phyloP scores from a whole-genome alignment of 106 monocot genomes.

The Dendrobium officinale region DNA sequence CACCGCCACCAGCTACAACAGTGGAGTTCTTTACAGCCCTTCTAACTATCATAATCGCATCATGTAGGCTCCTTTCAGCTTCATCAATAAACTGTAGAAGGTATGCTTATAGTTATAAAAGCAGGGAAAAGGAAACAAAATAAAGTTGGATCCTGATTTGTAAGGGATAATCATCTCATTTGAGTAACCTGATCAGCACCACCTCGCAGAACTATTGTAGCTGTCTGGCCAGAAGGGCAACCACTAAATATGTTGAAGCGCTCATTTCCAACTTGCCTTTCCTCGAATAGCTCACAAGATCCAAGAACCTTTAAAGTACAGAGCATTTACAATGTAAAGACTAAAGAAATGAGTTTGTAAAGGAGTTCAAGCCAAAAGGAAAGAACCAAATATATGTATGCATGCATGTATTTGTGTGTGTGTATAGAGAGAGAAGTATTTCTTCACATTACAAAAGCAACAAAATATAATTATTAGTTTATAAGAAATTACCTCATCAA shows the following conservation, averaged over 20 bases:
- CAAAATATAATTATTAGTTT: not conserved
- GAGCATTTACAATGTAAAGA: not conserved
- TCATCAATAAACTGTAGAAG: conserved; percentile 90
- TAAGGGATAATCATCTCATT: not conserved
- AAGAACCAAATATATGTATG: not conserved
- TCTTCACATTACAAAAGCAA: not conserved
- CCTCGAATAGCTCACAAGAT: conserved; percentile 87
- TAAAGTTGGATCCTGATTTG: not conserved
- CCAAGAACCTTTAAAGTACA: conserved; percentile 67
- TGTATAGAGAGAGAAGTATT: not conserved
- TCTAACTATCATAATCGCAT: conserved; percentile 99
- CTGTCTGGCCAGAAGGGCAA: conserved; percentile 92
- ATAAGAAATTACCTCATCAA: conserved; percentile 64
- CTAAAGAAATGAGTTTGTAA: not conserved
- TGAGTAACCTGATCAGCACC: conserved; percentile 89
- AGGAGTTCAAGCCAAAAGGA: not conserved
- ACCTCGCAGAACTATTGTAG: conserved; percentile 96
- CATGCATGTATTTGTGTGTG: no score
- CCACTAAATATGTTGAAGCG: conserved; percentile 98
- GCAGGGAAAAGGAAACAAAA: not conserved
- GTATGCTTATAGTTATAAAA: not conserved
- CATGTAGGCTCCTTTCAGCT: conserved; percentile 97
- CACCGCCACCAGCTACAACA: conserved; percentile 96
- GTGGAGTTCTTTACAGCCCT: conserved; percentile 98
- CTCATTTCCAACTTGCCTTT: conserved; percentile 97